Conservation (phyloP, 257 asterid species). For the Paraleonurus japonicus region DNA sequence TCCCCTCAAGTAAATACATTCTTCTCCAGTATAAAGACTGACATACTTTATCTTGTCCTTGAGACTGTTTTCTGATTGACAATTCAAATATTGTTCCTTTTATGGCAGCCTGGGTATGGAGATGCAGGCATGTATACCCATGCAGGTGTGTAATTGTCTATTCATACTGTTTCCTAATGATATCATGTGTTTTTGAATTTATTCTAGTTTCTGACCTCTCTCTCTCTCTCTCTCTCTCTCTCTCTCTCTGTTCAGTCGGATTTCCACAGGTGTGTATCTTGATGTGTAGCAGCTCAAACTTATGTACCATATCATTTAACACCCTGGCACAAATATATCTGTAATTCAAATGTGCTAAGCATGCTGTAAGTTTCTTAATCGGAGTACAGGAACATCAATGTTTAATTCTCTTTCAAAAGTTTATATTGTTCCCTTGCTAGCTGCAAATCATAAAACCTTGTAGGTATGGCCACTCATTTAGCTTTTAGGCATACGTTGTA, state of each 20-base stretch:
- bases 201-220: constrained; percentile 30
- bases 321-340: constrained; percentile 18
- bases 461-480: not conserved
- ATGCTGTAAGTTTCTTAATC: constrained; percentile 18
- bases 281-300: constrained; percentile 16
- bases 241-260: constrained; percentile 58
- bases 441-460: not conserved
- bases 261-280: constrained; percentile 75
- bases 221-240: not conserved
- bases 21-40: constrained; percentile 27
- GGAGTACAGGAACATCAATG: constrained; percentile 11
- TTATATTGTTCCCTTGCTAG: not conserved
- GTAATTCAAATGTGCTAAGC: constrained; percentile 10
- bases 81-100: constrained; percentile 24
- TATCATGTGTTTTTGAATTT: constrained; percentile 1
- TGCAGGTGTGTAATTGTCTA: constrained; percentile 44
- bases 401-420: constrained; percentile 11
- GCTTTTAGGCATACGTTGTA: not conserved
- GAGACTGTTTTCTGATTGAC: constrained; percentile 29
- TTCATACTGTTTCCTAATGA: not conserved
- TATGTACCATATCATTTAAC: constrained; percentile 20
- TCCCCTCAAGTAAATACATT: constrained; percentile 70
- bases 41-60: constrained; percentile 18
- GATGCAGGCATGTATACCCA: constrained; percentile 71
- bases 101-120: constrained; percentile 71